Percentiles rank a stretch among this genome's conserved stretches.
phyloP scores from a whole-genome alignment of 73 alveolate species.

The Tetrahymena borealis region DNA sequence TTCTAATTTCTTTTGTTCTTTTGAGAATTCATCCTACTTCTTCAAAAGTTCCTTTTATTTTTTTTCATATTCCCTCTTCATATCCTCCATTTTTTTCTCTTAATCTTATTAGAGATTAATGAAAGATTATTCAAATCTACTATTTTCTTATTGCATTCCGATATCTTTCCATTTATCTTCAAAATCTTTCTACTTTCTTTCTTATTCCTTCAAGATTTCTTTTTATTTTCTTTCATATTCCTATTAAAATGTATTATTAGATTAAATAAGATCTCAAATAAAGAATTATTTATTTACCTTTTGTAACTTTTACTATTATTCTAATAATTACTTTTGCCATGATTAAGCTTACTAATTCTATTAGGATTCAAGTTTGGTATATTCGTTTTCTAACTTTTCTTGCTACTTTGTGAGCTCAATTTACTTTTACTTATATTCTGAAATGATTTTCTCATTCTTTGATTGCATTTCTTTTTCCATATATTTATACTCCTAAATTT shows the following conservation, averaged over 20 bases:
- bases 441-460: background rate
- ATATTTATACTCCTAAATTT: background rate
- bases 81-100: background rate
- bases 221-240: background rate
- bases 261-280: background rate
- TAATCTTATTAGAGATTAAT: background rate
- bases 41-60: background rate
- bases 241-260: background rate
- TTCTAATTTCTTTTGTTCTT: background rate
- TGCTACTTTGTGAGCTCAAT: background rate
- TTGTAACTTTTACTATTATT: background rate
- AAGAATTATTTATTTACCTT: background rate
- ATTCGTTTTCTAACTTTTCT: background rate
- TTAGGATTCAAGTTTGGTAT: background rate
- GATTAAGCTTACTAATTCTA: background rate
- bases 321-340: background rate
- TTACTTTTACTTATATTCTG: background rate
- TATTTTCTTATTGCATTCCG: background rate
- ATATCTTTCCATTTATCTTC: conserved; percentile 1
- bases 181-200: background rate
- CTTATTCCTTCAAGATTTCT: background rate
- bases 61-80: background rate
- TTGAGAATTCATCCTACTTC: background rate
- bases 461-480: background rate
- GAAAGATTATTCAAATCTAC: background rate